These are phyloP conservation scores for Rhipidocladum racemiflorum DNA, from an alignment of 176 grass and related monocot genomes.

Conservation along the genomic window DNA sequence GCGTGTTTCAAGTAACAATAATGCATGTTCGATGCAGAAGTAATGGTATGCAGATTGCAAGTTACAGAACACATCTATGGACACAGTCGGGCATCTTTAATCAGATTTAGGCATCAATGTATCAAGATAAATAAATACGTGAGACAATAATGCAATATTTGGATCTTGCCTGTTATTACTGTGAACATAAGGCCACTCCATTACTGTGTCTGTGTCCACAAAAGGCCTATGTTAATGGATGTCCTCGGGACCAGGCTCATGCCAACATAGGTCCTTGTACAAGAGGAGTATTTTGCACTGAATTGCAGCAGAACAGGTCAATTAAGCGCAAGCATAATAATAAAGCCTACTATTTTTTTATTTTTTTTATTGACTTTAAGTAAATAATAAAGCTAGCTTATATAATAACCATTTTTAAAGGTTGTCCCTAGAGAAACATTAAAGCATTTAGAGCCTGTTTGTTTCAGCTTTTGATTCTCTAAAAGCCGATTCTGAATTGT, in stretches of 20 bases:
- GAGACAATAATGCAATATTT: slow-evolving; percentile 2
- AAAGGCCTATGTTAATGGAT: slow-evolving; percentile 1
- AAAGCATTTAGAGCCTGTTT: no score
- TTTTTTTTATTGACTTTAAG: no score
- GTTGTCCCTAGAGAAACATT: no score
- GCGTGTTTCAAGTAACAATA: background rate
- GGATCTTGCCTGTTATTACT: slow-evolving; percentile 1
- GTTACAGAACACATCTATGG: background rate
- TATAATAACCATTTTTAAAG: no score
- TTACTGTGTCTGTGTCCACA: background rate
- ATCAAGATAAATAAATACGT: slow-evolving; percentile 22
- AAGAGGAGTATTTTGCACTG: slow-evolving; percentile 13
- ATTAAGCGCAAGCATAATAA: no score
- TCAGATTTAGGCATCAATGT: slow-evolving; percentile 10
- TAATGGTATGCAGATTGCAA: background rate
- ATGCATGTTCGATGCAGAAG: background rate
- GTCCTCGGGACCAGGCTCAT: slow-evolving; percentile 14
- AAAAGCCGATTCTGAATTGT: no score
- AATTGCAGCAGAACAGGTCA: slow-evolving; percentile 20
- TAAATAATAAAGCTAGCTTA: no score
- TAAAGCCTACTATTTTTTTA: no score
- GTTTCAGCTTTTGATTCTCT: no score
- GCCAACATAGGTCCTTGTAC: slow-evolving; percentile 21
- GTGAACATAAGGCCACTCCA: background rate
- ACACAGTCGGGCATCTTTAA: background rate